These are phyloP conservation scores for Carex sylvatica DNA, from an alignment of 202 grass and related monocot species.

Conservation along the genomic window DNA sequence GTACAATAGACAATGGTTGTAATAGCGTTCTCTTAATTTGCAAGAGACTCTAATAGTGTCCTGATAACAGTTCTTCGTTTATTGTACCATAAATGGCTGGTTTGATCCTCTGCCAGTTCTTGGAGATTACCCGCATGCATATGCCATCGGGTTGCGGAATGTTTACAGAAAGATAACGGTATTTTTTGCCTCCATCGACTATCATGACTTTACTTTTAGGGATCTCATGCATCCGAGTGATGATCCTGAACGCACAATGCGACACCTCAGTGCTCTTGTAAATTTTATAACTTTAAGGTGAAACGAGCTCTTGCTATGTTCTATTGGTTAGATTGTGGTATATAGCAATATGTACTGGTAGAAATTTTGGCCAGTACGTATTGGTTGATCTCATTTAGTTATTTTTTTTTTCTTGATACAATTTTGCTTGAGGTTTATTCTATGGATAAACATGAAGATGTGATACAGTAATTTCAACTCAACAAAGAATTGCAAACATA, in stretches of 20 bases:
- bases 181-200: constrained; percentile 54
- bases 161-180: constrained; percentile 31
- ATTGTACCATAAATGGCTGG: too few species aligned
- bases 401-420: neutral
- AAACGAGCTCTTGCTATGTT: too few species aligned
- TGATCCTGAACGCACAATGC: neutral
- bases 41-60: too few species aligned
- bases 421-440: neutral
- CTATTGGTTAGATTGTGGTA: too few species aligned
- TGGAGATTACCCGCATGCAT: constrained; percentile 49
- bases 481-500: neutral
- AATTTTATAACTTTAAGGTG: too few species aligned
- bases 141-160: constrained; percentile 16
- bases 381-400: constrained; percentile 23
- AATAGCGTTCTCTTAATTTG: too few species aligned
- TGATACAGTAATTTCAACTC: neutral
- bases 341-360: neutral
- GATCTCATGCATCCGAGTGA: too few species aligned
- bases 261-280: too few species aligned
- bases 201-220: constrained; percentile 34
- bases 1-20: too few species aligned
- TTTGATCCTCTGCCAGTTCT: too few species aligned
- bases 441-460: neutral
- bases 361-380: neutral
- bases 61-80: neutral